Conservation (phyloP, 208 protist species). For the Phytomonas serpens region DNA sequence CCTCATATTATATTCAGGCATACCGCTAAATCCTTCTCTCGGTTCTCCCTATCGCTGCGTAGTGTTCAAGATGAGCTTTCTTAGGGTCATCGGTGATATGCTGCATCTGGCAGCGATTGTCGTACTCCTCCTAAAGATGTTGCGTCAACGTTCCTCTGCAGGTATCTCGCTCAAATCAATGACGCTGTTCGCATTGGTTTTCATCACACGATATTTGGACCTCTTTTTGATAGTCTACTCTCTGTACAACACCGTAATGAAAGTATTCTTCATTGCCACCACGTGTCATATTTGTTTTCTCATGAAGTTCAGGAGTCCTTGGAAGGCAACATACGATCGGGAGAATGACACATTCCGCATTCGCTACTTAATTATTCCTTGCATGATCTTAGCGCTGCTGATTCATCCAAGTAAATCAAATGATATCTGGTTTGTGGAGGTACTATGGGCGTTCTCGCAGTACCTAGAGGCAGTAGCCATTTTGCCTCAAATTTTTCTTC, state of each 20-base stretch:
- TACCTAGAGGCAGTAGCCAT: conserved; percentile 95
- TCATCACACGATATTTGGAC: conserved; percentile 92
- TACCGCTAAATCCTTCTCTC: neutral
- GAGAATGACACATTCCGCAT: conserved; percentile 89
- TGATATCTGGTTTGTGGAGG: conserved; percentile 44
- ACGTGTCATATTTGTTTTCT: conserved; percentile 90
- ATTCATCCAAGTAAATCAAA: conserved; percentile 39
- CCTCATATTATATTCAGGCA: neutral
- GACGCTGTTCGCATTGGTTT: conserved; percentile 90
- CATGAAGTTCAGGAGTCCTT: conserved; percentile 86
- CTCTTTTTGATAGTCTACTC: conserved; percentile 75
- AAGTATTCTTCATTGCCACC: conserved; percentile 90
- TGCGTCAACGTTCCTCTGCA: conserved; percentile 65
- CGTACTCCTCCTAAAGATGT: conserved; percentile 92
- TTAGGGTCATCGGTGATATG: conserved; percentile 90
- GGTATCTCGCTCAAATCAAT: conserved; percentile 95
- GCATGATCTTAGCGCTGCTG: conserved; percentile 56
- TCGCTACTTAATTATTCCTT: conserved; percentile 82
- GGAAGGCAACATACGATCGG: conserved; percentile 86
- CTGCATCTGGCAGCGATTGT: conserved; percentile 89
- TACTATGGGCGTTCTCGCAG: conserved; percentile 94
- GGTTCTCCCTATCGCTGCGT: neutral
- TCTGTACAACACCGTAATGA: conserved; percentile 93
- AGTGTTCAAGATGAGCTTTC: conserved; percentile 56
- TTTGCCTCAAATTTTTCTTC: conserved; percentile 93